Evolutionary conservation across 2,329 filamentous ascomycete genomes (phyloP).

Genomic region (Fusarium odoratissimum): DNA sequence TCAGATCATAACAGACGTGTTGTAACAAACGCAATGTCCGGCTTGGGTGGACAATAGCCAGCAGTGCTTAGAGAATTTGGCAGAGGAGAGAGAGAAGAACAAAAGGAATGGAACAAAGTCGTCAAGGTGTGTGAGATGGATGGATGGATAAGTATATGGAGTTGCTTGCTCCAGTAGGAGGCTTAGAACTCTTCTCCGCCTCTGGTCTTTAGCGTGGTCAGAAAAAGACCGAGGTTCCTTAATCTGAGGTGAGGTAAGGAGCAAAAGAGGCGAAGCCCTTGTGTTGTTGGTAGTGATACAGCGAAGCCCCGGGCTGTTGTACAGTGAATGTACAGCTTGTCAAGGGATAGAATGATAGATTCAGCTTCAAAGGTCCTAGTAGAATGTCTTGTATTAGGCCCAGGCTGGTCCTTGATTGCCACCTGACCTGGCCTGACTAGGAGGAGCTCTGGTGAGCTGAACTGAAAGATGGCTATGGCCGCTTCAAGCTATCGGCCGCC

Average conservation of each 20-base stretch:
- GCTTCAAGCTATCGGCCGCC: constrained; percentile 19
- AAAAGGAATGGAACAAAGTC: not conserved
- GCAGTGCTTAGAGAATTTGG: not conserved
- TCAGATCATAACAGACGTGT: not conserved
- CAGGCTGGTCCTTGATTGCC: constrained; percentile 15
- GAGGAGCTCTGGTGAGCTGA: not conserved
- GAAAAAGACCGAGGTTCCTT: constrained; percentile 14
- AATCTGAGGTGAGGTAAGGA: constrained; percentile 20
- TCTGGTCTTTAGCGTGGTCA: constrained; percentile 18
- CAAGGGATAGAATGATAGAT: constrained; percentile 2
- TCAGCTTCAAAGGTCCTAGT: not conserved
- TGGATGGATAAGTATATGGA: constrained; percentile 13
- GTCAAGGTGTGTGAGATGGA: constrained; percentile 12
- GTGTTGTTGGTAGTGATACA: not conserved
- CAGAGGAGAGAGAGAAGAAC: not conserved
- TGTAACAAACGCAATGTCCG: not conserved
- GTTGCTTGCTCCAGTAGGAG: constrained; percentile 16
- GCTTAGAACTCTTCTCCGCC: constrained; percentile 36
- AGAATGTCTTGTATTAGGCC: not conserved
- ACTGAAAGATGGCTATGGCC: constrained; percentile 15
- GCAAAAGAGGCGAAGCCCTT: constrained; percentile 23
- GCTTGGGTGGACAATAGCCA: not conserved
- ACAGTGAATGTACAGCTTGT: not conserved
- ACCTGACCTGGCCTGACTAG: constrained; percentile 15
- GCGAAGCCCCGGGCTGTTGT: not conserved